phyloP scores from a whole-genome alignment of 2,329 filamentous ascomycete genomes.

The Ophiostoma perfectum region DNA sequence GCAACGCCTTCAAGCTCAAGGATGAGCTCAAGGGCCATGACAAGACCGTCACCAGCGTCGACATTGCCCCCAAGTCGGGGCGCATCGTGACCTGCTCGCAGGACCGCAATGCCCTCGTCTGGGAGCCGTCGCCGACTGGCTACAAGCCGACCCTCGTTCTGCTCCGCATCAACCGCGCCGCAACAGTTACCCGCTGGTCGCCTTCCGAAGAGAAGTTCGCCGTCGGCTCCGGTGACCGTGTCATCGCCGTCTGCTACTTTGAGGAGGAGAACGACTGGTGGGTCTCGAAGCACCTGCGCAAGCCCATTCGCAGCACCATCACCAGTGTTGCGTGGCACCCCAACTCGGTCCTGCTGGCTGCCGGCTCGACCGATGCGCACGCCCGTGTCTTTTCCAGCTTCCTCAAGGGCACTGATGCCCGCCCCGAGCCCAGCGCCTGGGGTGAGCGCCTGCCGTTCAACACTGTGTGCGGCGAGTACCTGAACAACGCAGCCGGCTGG shows the following conservation, averaged over 20 bases:
- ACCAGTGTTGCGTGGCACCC: conserved; percentile 95
- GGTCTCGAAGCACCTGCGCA: conserved; percentile 99
- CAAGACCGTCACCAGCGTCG: conserved; percentile 92
- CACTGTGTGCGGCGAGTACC: conserved; percentile 91
- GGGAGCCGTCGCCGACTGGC: conserved; percentile 85
- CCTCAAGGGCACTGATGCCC: conserved; percentile 87
- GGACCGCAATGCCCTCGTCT: conserved; percentile 95
- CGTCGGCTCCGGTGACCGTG: conserved; percentile 88
- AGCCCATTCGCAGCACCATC: conserved; percentile 95
- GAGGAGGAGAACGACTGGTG: conserved; percentile 99
- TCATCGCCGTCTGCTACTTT: conserved; percentile 97
- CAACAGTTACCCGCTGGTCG: conserved; percentile 95
- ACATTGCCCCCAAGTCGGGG: conserved; percentile 84
- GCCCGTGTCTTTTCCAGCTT: conserved; percentile 92
- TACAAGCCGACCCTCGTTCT: conserved; percentile 98
- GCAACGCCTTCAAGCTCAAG: conserved; percentile 72
- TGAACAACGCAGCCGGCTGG: conserved; percentile 97
- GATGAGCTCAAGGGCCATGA: conserved; percentile 96
- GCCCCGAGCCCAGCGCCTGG: conserved; percentile 84
- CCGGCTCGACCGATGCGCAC: conserved; percentile 95
- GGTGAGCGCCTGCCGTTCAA: conserved; percentile 95
- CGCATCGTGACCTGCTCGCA: conserved; percentile 98
- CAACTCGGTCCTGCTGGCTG: conserved; percentile 89
- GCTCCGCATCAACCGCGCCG: conserved; percentile 92
- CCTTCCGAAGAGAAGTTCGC: conserved; percentile 97